Base-by-base conservation (phyloP, 176 grass and related monocot species). In the Ananas comosus region DNA sequence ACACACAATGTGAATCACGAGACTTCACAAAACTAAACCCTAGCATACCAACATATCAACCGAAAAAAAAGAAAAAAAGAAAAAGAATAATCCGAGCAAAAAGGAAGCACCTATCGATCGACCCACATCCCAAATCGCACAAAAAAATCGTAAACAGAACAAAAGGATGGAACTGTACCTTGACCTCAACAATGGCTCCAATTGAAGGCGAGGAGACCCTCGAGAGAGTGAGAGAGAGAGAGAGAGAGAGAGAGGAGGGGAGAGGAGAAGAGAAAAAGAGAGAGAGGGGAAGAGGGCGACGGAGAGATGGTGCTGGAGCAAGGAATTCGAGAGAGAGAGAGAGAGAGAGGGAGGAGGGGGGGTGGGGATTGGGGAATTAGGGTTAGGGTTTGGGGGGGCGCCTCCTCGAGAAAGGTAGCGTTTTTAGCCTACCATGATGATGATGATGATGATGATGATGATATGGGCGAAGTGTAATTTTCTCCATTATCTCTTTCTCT, bases 371-470 rank as follows among this genome's bases (percentile, higher is more conserved):
- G 13, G n/a, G 53, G 53, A 1, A 57, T 57, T 61, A 21, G 56
- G 56, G 56, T 61, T 61, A 61, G 56, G 13, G 54, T 58, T 58
- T 18, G n/a, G 56, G 2, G 12, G 17, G 56, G 8, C 21, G 16
- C 56, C 56, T 61, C 56, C 56, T 61, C 16, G 56, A 61, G 21
- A 61, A 61, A 61, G 56, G 56, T 19, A 19, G 21, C 17, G 56
- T 61, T 61, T 61, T 61, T 16, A 61, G 56, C 56, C 56, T 61
- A 18, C 56, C 16, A 2, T 22, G 56, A 22, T 61, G 56, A 56
- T 56, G 52, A 56, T 61, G 56, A 61, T 61, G 56, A 61, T 61
- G 56, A 56, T n/a, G 52, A 56, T 56, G 52, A 61, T 61, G 56
- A 61, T 61, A 19, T 18, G 56, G 56, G 56, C 56, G 8, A 61